Base-by-base conservation (phyloP, 176 grass and related monocot genomes). In the Oryza glumipatula region DNA sequence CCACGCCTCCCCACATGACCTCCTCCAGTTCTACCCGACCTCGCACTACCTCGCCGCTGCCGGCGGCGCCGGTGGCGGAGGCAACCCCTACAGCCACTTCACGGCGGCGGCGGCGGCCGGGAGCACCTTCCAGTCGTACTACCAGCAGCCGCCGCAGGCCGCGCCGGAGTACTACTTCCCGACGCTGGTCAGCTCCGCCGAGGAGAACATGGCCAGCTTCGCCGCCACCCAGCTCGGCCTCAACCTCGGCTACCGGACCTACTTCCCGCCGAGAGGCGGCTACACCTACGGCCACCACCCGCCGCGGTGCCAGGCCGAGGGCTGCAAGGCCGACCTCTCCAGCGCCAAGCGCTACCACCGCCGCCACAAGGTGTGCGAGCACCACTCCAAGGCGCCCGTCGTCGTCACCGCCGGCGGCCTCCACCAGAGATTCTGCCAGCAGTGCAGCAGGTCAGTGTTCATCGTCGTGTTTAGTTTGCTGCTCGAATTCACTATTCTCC, bases 341-440 rank as follows among this genome's bases (percentile, higher is more conserved):
- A 74, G 79, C 2, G 90, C 93, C 7, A 95, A 95, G 90, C 89
- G 84, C 58, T 95, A 95, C 78, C 93, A 95, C 68, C 90, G 93
- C 14, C 80, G 93, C 9, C 93, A 95, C 82, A 95, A 95, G 90
- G 93, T 95, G 11, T 95, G 93, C 86, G 93, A 95, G 70, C 86
- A 88, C 82, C 93, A 95, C 78, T 90, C 93, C 70, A 95, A 95
- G 90, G 90, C 88, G 8, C 72, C 93, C 1, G 75, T 86, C 41
- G 93, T 95, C 68, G 84, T 91, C 83, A 90, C 91, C 30, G 85
- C 86, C 13, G 92, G 87, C 8, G 93, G 93, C 1, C 78, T 90
- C 23, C 90, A 90, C 41, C 93, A 95, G 84, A 92, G 93, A 65
- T 95, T 95, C 80, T 95, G 93, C 76, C 93, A 95, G 82, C 93